Evolutionary conservation across 306 rosid species (phyloP).

Genomic region (Vigna hirtella): DNA sequence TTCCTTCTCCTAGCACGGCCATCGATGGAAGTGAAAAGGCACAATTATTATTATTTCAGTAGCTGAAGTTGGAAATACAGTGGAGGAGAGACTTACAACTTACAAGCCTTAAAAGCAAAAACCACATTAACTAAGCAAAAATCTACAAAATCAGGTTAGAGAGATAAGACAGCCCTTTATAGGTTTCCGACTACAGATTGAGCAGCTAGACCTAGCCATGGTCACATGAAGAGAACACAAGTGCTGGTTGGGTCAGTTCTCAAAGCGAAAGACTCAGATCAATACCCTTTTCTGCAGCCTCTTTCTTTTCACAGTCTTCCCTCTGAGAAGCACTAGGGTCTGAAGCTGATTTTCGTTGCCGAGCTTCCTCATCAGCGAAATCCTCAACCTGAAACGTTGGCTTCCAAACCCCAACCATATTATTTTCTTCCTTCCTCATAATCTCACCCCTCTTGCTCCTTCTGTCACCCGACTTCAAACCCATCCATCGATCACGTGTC

Average conservation of each 20-base stretch:
- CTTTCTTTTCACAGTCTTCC: neutral
- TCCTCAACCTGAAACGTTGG: slow-evolving; percentile 62
- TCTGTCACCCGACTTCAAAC: neutral
- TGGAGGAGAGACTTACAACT: neutral
- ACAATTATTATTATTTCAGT: neutral
- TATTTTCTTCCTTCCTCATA: slow-evolving; percentile 20
- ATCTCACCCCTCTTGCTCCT: slow-evolving; percentile 19
- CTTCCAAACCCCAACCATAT: slow-evolving; percentile 51
- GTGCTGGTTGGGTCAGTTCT: neutral
- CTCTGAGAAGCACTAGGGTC: slow-evolving; percentile 16
- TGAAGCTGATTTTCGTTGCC: neutral
- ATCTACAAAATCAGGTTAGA: neutral
- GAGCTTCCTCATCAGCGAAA: slow-evolving; percentile 48
- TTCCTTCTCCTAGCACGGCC: neutral
- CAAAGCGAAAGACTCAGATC: slow-evolving; percentile 60
- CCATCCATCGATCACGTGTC: slow-evolving; percentile 53
- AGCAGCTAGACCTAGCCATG: neutral
- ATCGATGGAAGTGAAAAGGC: neutral
- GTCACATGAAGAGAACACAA: neutral
- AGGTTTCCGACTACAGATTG: neutral
- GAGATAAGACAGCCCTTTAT: neutral
- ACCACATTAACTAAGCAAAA: neutral
- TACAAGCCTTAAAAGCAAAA: neutral
- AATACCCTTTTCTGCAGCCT: slow-evolving; percentile 42
- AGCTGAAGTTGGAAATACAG: neutral